These are phyloP conservation scores for Epithele typhae DNA, from an alignment of 768 basidiomycete genomes.

Conservation along the genomic window DNA sequence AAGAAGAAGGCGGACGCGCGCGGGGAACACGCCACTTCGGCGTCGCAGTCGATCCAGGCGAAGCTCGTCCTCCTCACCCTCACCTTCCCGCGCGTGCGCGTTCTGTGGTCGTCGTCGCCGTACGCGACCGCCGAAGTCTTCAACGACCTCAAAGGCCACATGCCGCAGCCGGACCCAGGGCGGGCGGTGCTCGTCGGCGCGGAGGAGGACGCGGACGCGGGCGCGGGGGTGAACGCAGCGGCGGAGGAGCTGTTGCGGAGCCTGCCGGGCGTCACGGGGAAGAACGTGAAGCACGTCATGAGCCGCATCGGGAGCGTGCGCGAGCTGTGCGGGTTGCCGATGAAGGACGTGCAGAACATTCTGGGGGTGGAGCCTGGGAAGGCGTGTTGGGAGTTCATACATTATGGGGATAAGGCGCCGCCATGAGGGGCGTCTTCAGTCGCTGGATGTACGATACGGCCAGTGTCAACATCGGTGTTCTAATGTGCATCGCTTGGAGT, in stretches of 20 bases:
- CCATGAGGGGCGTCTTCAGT: no score
- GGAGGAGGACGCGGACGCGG: constrained; percentile 65
- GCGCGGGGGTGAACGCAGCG: constrained; percentile 64
- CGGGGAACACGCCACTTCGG: constrained; percentile 29
- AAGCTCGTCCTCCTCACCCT: constrained; percentile 89
- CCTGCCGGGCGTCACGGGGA: constrained; percentile 80
- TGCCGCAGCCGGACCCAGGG: constrained; percentile 73
- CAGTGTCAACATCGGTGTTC: no score
- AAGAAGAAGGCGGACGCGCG: constrained; percentile 40
- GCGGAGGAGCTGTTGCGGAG: constrained; percentile 81
- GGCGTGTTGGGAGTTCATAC: constrained; percentile 77
- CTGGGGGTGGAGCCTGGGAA: constrained; percentile 81
- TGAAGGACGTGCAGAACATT: constrained; percentile 62
- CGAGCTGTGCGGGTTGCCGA: constrained; percentile 63
- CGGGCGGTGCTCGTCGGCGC: constrained; percentile 79
- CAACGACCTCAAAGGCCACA: constrained; percentile 80
- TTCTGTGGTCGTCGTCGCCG: constrained; percentile 97
- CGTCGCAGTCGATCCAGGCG: constrained; percentile 67
- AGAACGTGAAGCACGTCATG: constrained; percentile 85
- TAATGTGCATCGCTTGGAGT: no score
- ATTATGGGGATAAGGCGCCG: constrained; percentile 48
- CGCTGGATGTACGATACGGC: no score
- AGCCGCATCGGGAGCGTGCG: constrained; percentile 71
- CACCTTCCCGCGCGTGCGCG: constrained; percentile 85
- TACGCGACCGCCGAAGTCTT: constrained; percentile 91